Base-by-base conservation (phyloP, 148 eudicot species). In the Nyssa sinensis region DNA sequence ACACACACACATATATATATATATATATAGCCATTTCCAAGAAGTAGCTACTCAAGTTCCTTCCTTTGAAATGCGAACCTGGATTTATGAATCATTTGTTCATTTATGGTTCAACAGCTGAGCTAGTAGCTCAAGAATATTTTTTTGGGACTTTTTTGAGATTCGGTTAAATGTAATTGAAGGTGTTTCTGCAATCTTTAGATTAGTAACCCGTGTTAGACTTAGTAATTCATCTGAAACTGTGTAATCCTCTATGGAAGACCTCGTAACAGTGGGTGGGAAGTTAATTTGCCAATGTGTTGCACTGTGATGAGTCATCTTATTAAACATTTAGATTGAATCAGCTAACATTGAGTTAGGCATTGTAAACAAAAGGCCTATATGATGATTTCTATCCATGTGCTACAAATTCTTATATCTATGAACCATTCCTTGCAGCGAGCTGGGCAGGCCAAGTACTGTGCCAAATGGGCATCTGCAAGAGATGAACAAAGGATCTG, bases 391-490 rank as follows among this genome's bases (percentile, higher is more conserved):
- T 55, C 8, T 5, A 21, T 19, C 24, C 23, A 55, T 55, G 23
- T 21, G 4, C 59, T 55, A 44, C 51, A 4, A 14, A 44, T 44
- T n/a, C 25, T 76, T 11, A 60, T 8, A 55, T 19, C 30, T 60
- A 41, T 62, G 25, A 33, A 53, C 1, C 55, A 44, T 65, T 41
- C 17, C 44, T 74, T 76, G 77, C 80, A 88, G 86, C 66, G 77
- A 74, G 51, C 62, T 66, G 85, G 78, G n/a, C 86, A 76, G 27
- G 77, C 68, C 13, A 84, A 57, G 31, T 78, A 75, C n/a, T 71
- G 80, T 59, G 58, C 76, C 76, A 33, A 80, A 84, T 60, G 80
- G 81, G 60, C 76, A 69, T 63, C 35, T n/a, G 7, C 76, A 67
- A 16, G 89, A 82, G 24, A 60, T 73, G 66, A 76, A 62, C 35